phyloP scores from a whole-genome alignment of 768 basidiomycete species.

The Macrolepiota dolichaula region DNA sequence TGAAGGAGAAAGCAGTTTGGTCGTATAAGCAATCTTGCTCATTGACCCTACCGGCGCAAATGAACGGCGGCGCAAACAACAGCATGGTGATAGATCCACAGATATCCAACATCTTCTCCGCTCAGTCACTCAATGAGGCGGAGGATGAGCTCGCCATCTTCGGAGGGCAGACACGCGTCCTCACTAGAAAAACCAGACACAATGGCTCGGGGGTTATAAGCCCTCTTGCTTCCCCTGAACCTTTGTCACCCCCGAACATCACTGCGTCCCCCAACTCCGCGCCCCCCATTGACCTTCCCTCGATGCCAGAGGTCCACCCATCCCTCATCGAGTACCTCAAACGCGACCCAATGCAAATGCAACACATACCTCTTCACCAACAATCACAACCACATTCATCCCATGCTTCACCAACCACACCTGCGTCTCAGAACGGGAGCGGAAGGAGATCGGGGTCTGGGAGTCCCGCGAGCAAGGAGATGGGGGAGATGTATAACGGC shows the following conservation, averaged over 20 bases:
- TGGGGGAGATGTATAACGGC: slow-evolving; percentile 21
- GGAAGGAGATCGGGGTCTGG: not conserved
- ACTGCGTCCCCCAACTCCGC: not conserved
- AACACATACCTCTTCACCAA: not conserved
- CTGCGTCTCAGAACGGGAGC: not conserved
- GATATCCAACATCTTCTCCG: slow-evolving; percentile 10
- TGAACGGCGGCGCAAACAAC: not conserved
- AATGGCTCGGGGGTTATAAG: slow-evolving; percentile 12
- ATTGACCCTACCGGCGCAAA: slow-evolving; percentile 8
- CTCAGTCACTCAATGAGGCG: slow-evolving; percentile 25
- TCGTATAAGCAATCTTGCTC: slow-evolving; percentile 28
- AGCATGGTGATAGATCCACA: slow-evolving; percentile 2
- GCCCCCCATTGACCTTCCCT: not conserved
- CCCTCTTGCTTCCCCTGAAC: slow-evolving; percentile 4
- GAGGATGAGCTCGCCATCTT: slow-evolving; percentile 52
- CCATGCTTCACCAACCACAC: not conserved
- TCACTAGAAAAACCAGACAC: slow-evolving; percentile 28
- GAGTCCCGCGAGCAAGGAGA: slow-evolving; percentile 8
- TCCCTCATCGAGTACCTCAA: slow-evolving; percentile 31
- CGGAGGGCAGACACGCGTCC: slow-evolving; percentile 46
- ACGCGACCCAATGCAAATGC: slow-evolving; percentile 21
- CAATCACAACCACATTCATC: not conserved
- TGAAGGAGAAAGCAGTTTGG: slow-evolving; percentile 42
- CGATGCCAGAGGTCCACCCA: slow-evolving; percentile 26
- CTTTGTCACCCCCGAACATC: not conserved